Conservation (phyloP, 352 stramenopile genomes). For the Phytophthora boehmeriae region DNA sequence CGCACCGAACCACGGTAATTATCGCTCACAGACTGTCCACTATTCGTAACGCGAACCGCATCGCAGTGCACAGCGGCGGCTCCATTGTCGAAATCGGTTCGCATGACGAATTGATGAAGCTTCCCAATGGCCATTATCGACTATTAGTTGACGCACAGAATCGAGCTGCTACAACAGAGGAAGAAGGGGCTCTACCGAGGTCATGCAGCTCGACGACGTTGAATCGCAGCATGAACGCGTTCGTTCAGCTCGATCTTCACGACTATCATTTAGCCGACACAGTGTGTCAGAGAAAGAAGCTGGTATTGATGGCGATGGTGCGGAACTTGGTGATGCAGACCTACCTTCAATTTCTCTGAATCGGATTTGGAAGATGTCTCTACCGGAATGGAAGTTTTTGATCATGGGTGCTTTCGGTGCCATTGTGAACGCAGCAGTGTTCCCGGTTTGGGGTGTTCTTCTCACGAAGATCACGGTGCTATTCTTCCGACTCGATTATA, state of each 20-base stretch:
- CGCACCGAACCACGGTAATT: slow-evolving; percentile 71
- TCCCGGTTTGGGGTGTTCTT: slow-evolving; percentile 60
- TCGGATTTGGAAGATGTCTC: slow-evolving; percentile 54
- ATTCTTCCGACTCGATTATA: slow-evolving; percentile 54
- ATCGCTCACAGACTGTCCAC: slow-evolving; percentile 90
- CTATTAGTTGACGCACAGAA: slow-evolving; percentile 44
- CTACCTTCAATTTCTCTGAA: slow-evolving; percentile 37
- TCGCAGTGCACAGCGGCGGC: slow-evolving; percentile 75
- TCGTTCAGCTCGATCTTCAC: slow-evolving; percentile 22
- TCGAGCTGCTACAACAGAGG: slow-evolving; percentile 19
- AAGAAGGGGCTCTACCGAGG: slow-evolving; percentile 17
- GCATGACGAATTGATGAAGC: slow-evolving; percentile 83
- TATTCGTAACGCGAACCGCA: slow-evolving; percentile 86
- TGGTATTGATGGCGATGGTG: slow-evolving; percentile 2
- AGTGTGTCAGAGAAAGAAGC: slow-evolving; percentile 30
- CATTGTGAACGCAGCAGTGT: slow-evolving; percentile 48
- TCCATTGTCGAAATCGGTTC: slow-evolving; percentile 78
- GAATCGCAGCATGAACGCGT: slow-evolving; percentile 20
- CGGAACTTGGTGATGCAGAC: slow-evolving; percentile 28
- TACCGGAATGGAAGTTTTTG: slow-evolving; percentile 50
- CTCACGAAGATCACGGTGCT: slow-evolving; percentile 57
- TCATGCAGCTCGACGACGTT: slow-evolving; percentile 13
- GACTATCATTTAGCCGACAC: slow-evolving; percentile 30
- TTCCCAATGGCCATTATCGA: slow-evolving; percentile 42
- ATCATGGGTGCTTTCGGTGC: slow-evolving; percentile 36